Percentiles rank a stretch among this genome's conserved stretches.
Evolutionary conservation across 257 asterid genomes (phyloP).

Genomic region (Nicotiana knightiana): DNA sequence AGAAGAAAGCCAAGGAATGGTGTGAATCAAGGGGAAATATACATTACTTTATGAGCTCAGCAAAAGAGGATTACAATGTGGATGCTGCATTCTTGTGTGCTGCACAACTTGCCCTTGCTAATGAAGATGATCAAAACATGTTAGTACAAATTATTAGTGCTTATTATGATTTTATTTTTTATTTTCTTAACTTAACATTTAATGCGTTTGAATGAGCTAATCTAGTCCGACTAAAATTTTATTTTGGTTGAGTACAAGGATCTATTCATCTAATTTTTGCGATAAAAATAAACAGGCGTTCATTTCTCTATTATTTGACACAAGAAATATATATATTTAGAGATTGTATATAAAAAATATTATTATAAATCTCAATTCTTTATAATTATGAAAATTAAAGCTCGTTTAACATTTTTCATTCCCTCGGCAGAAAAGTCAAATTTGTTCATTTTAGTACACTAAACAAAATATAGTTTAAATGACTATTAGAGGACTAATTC

Average conservation of each 20-base stretch:
- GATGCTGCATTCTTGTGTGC: conserved; percentile 53
- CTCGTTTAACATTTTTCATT: background rate
- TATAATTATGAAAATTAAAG: too few relatives aligned
- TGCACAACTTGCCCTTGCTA: conserved; percentile 58
- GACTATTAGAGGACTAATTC: too few relatives aligned
- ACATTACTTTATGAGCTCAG: conserved; percentile 87
- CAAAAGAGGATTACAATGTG: conserved; percentile 67
- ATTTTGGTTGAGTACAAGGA: too few relatives aligned
- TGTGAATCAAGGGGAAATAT: conserved; percentile 59
- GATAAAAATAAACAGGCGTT: too few relatives aligned
- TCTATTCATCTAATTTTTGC: too few relatives aligned
- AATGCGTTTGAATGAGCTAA: background rate
- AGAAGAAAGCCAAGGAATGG: conserved; percentile 67
- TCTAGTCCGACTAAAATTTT: too few relatives aligned
- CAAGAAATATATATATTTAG: too few relatives aligned
- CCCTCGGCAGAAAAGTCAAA: background rate
- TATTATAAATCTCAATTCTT: too few relatives aligned
- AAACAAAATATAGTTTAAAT: too few relatives aligned
- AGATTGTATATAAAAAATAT: too few relatives aligned
- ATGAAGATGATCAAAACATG: conserved; percentile 29
- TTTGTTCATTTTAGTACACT: background rate
- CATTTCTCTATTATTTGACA: too few relatives aligned
- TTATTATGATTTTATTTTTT: too few relatives aligned
- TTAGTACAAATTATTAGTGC: conserved; percentile 1
- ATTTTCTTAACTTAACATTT: background rate